Conservation (phyloP, 1,284 basidiomycete genomes). For the Microbotryum silenes-acaulis region DNA sequence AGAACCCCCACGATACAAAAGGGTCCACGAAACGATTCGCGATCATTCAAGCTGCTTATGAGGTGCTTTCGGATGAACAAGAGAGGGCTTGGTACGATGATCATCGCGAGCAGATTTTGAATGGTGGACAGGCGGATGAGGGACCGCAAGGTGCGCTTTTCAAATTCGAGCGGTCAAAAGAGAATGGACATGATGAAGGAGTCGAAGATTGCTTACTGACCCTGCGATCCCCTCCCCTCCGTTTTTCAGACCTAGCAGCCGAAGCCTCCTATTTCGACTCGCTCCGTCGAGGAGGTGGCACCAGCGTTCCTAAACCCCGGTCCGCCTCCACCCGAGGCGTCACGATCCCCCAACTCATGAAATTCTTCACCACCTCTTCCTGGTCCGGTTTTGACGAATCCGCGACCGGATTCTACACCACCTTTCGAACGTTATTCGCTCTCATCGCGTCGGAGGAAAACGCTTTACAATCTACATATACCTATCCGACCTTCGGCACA, state of each 20-base stretch:
- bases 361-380: slow-evolving; percentile 72
- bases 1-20: slow-evolving; percentile 49
- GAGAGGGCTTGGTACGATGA: slow-evolving; percentile 97
- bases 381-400: slow-evolving; percentile 66
- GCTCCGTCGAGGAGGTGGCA: slow-evolving; percentile 10
- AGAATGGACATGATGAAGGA: slow-evolving; percentile 48
- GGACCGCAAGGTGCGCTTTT: neutral
- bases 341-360: slow-evolving; percentile 66
- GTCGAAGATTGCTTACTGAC: slow-evolving; percentile 38
- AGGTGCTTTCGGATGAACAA: slow-evolving; percentile 84
- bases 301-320: neutral
- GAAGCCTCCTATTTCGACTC: slow-evolving; percentile 49
- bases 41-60: slow-evolving; percentile 85
- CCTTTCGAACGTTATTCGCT: slow-evolving; percentile 81
- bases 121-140: slow-evolving; percentile 21
- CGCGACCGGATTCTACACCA: slow-evolving; percentile 72
- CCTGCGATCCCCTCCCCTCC: neutral
- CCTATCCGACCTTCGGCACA: slow-evolving; percentile 76
- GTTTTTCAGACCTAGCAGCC: slow-evolving; percentile 54
- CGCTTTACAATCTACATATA: slow-evolving; percentile 42
- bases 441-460: slow-evolving; percentile 74
- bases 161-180: neutral
- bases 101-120: slow-evolving; percentile 64
- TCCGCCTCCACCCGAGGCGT: slow-evolving; percentile 41
- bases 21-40: slow-evolving; percentile 83